Conservation (phyloP, 2,329 filamentous ascomycete species). For the Monilinia fructicola region DNA sequence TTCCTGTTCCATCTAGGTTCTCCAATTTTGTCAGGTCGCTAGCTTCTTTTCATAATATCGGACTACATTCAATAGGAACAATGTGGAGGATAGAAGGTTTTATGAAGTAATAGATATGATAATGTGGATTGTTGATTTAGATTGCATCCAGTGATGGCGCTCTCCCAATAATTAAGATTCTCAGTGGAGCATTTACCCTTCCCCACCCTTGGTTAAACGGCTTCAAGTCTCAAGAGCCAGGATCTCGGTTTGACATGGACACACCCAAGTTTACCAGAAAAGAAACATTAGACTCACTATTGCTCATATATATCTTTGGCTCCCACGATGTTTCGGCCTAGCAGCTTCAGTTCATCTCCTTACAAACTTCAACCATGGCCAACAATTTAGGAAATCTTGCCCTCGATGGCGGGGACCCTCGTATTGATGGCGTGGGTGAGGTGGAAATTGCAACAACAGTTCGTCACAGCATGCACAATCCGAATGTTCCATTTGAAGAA, state of each 20-base stretch:
- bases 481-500: slow-evolving; percentile 40
- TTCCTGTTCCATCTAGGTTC: slow-evolving; percentile 6
- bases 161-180: background rate
- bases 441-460: slow-evolving; percentile 6
- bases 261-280: slow-evolving; percentile 3
- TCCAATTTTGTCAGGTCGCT: slow-evolving; percentile 9
- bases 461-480: slow-evolving; percentile 33
- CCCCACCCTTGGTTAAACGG: slow-evolving; percentile 4
- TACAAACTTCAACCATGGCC: slow-evolving; percentile 12
- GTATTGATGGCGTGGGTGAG: slow-evolving; percentile 18
- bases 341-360: background rate
- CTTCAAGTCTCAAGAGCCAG: background rate
- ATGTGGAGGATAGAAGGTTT: slow-evolving; percentile 6
- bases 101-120: background rate
- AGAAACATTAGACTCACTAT: background rate
- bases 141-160: slow-evolving; percentile 7
- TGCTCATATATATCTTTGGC: slow-evolving; percentile 9
- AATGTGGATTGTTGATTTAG: background rate
- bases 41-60: background rate
- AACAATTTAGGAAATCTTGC: slow-evolving; percentile 22
- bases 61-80: background rate
- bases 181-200: background rate
- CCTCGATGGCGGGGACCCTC: slow-evolving; percentile 22
- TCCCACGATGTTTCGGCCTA: background rate
- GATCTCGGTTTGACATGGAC: slow-evolving; percentile 1